phyloP scores from a whole-genome alignment of 2,329 filamentous ascomycete species.

The Drechslera avenae region DNA sequence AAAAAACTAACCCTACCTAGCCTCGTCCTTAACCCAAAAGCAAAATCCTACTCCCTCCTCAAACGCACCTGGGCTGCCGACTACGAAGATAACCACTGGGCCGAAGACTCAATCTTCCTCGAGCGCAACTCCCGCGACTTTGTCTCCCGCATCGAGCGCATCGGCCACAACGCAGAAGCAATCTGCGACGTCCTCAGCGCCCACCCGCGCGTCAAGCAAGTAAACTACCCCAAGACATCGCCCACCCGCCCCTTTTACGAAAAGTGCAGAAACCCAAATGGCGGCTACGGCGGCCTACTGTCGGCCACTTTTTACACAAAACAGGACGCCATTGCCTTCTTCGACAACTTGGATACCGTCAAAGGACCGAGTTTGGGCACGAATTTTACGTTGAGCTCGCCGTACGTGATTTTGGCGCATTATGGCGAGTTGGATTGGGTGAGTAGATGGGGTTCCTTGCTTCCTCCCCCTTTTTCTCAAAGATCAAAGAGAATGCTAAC shows the following conservation, averaged over 20 bases:
- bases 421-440: constrained; percentile 91
- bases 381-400: constrained; percentile 92
- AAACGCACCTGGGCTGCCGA: constrained; percentile 67
- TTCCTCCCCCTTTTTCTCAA: neutral
- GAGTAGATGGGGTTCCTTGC: no score
- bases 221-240: constrained; percentile 87
- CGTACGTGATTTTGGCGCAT: constrained; percentile 90
- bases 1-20: constrained; percentile 43
- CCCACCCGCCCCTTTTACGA: constrained; percentile 77
- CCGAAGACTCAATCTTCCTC: constrained; percentile 91
- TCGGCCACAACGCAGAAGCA: constrained; percentile 83
- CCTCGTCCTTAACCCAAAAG: constrained; percentile 66
- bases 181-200: constrained; percentile 73
- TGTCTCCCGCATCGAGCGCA: constrained; percentile 76
- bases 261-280: constrained; percentile 70
- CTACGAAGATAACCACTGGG: constrained; percentile 91
- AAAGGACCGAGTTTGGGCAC: constrained; percentile 96
- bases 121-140: constrained; percentile 97
- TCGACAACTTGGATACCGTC: constrained; percentile 81
- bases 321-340: constrained; percentile 78
- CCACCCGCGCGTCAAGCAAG: constrained; percentile 69
- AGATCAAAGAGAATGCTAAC: neutral
- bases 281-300: constrained; percentile 88
- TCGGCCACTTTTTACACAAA: constrained; percentile 78
- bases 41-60: constrained; percentile 72